Evolutionary conservation across 805 yeast genomes (phyloP), one percentile per base, ranked within the genome.

Genomic region (Suhomyces prunicola): DNA sequence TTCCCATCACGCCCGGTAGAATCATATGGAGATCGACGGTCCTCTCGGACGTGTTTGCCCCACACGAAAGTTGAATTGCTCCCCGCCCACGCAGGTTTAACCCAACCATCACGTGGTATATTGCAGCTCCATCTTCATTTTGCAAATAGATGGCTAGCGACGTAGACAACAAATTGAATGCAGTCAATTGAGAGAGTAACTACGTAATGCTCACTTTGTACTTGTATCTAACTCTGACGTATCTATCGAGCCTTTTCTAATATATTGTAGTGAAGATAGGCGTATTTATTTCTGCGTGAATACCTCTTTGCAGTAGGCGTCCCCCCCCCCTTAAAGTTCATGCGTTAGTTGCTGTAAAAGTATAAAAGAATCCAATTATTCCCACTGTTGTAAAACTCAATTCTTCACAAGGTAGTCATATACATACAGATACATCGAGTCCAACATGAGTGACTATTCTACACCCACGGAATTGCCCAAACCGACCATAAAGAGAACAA

Each of bases 401-500:
- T 39, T 39, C 24, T 39, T 39, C 17, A 5, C 42, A 39, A 39
- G 24, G 24, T 19, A 39, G 24, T 39, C 42, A 17, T n/a, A 6
- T 6, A 33, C 36, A 33, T 10, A 10, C 23, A 36, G 13, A 17
- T 36, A 15, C 22, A 36, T 36, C 22, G 4, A 17, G 5, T 10
- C 29, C 22, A 19, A 40, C 41, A 70, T 71, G 74, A 67, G 72
- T 50, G 76, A 70, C 60, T 71, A 67, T 55, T 63, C 70, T 48
- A 71, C 77, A 36, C 77, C 77, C 17, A 42, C 70, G 27, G 69
- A 67, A 39, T 59, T 72, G 55, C 78, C 78, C 17, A 69, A 61
- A 46, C 77, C 78, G 46, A 67, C 67, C 51, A 86, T 86, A 62
- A 78, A 85, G 65, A 80, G 97, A 64, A 84, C 97, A 46, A 79